Evolutionary conservation across 2,329 filamentous ascomycete genomes (phyloP), one percentile per base, ranked within the genome.

Genomic region (Sordariomycetes sp.): DNA sequence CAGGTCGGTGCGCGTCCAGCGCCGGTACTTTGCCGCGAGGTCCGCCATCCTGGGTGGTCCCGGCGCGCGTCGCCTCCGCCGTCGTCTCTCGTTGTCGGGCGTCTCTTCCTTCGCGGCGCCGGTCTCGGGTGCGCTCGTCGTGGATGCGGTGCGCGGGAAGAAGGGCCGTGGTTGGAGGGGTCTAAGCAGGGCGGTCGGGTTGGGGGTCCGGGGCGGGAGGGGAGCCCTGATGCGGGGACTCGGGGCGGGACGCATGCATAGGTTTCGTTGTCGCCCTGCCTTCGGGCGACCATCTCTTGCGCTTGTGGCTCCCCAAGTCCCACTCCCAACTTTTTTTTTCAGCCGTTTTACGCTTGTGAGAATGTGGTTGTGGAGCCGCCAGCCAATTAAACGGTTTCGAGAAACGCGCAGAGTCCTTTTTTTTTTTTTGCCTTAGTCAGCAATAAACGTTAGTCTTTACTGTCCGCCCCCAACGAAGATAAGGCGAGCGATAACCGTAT

Each of bases 1-100:
- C 42, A 94, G 80, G 52, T 81, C 81, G 45, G 82, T 76, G 61
- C 81, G 83, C 57, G 79, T 84, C 87, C 86, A 91, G 61, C 74
- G 76, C 48, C 76, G 75, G 70, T 91, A 91, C 52, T 74, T 72
- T 12, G 58, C 57, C 22, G 63, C 58, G 17, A 69, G 66, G 32
- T 65, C 62, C 13, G 66, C 62, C 68, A 67, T 72, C 57, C 63
- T 66, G 60, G 52, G 50, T 62, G 39, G 39, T 25, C 28, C 28
- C 3, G 28, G 28, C 28, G 28, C 28, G 28, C 28, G 28, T 50
- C 48, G 24, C 20, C 45, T 50, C 45, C 20, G 2, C 5, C 36
- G 36, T 39, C 36, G 12, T 39, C 28, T 32, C 13, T 45, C 39
- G 13, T 5, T 5, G 17, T 2, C 39, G 10, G 39, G 39, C 6